phyloP scores from a whole-genome alignment of 2,329 filamentous ascomycete genomes.

The Colletotrichum nymphaeae region DNA sequence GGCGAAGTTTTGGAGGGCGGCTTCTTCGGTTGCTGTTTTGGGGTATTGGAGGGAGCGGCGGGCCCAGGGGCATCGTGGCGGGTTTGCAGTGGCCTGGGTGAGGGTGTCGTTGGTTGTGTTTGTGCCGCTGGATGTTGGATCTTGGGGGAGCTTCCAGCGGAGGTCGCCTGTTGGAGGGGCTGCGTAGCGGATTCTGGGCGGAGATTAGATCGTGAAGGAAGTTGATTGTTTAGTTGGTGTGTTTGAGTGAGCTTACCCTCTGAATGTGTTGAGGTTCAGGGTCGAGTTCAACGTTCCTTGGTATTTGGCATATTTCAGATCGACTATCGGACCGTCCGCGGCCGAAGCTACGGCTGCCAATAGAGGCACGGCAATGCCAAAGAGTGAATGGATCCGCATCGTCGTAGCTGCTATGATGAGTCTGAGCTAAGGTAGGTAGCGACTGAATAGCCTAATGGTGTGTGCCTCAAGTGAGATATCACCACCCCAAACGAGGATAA shows the following conservation, averaged over 20 bases:
- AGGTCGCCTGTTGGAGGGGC: constrained; percentile 5
- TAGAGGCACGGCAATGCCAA: background rate
- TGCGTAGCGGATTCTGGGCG: constrained; percentile 14
- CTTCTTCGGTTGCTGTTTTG: constrained; percentile 13
- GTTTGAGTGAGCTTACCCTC: background rate
- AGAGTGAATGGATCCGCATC: background rate
- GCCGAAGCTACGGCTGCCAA: background rate
- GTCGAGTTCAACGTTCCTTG: constrained; percentile 9
- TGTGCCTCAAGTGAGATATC: no score
- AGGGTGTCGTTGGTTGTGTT: background rate
- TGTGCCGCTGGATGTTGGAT: background rate
- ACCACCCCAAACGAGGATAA: no score
- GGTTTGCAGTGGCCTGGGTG: constrained; percentile 1
- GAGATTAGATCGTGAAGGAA: background rate
- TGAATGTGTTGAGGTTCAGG: constrained; percentile 18
- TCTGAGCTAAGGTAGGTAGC: no score
- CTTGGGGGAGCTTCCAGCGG: constrained; percentile 18
- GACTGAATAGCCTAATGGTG: no score
- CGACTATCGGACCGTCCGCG: background rate
- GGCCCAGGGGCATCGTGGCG: constrained; percentile 23
- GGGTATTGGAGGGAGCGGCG: background rate
- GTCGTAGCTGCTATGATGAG: no score
- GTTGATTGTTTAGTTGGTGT: no score
- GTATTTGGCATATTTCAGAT: constrained; percentile 15
- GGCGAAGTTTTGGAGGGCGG: background rate